Evolutionary conservation across 2,329 filamentous ascomycete genomes (phyloP).

Genomic region (Scedosporium apiospermum): DNA sequence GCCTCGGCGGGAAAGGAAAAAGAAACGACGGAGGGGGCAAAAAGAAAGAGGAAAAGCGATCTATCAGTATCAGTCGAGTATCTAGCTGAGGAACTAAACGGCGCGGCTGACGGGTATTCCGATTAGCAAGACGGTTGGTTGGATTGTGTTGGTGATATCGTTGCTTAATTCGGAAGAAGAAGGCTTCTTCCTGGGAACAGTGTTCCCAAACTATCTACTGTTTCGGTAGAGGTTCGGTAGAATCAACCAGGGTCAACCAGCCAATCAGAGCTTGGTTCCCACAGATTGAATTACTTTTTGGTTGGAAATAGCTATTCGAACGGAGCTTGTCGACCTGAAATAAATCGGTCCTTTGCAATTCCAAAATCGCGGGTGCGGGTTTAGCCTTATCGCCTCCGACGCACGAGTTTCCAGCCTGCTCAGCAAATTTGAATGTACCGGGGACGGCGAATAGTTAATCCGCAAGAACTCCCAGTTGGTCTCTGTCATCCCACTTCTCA

Average conservation of each 20-base stretch:
- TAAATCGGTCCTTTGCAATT: background rate
- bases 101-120: background rate
- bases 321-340: background rate
- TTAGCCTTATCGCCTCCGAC: background rate
- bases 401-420: background rate
- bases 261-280: no score
- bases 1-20: background rate
- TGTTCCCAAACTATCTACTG: no score
- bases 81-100: background rate
- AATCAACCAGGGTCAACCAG: no score
- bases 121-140: background rate
- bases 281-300: background rate
- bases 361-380: background rate
- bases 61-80: background rate
- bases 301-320: background rate
- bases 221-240: no score
- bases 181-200: no score
- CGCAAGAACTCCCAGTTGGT: background rate
- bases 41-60: background rate
- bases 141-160: no score
- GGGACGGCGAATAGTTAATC: background rate
- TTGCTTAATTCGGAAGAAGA: no score
- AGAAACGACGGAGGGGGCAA: conserved; percentile 3
- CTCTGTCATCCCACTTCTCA: background rate
- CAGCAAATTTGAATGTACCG: background rate